Evolutionary conservation across 176 grass and related monocot species (phyloP), one percentile per base, ranked within the genome.

Genomic region (Juncus effusus): DNA sequence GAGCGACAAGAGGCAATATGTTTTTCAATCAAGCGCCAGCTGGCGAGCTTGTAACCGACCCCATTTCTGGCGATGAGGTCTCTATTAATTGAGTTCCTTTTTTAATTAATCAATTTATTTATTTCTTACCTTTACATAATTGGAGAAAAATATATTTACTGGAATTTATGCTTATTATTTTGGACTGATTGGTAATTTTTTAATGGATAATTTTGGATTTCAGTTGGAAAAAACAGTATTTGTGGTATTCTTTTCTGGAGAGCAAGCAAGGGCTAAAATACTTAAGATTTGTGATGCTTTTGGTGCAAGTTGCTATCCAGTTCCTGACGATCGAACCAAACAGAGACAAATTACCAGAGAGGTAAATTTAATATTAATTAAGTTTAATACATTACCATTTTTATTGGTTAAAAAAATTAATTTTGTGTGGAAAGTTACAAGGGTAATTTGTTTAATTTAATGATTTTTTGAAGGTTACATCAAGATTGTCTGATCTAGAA

Each of bases 141-240:
- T 28, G 19, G 19, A 28, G 19, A 28, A 28, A 28, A 28, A 28
- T 28, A 28, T 28, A 28, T 28, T 28, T 28, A 28, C 19, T 28
- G 19, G 19, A 28, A 28, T 28, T 28, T 39, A 52, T 75, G 75
- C 62, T 47, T 14, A 73, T 67, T 39, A 62, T 41, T 54, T 77
- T 77, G 51, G 57, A 72, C 5, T 1, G 47, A 41, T 54, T 81
- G 7, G 11, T 56, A 41, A 42, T 49, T 13, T 47, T 47, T 47
- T 0, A 28, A 28, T 28, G 19, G 19, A 28, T 28, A 28, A 28
- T 28, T 28, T 28, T 28, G 19, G 70, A 36, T 75, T 35, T 16
- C 85, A 99, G 95, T 83, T 94, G 61, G 89, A 94, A 78, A 94
- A 99, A 84, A 94, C 81, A 73, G 84, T 99, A 70, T 99, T 99